Conservation (phyloP, 192 early-diverging fungal genomes). For the Obelidium mucronatum region DNA sequence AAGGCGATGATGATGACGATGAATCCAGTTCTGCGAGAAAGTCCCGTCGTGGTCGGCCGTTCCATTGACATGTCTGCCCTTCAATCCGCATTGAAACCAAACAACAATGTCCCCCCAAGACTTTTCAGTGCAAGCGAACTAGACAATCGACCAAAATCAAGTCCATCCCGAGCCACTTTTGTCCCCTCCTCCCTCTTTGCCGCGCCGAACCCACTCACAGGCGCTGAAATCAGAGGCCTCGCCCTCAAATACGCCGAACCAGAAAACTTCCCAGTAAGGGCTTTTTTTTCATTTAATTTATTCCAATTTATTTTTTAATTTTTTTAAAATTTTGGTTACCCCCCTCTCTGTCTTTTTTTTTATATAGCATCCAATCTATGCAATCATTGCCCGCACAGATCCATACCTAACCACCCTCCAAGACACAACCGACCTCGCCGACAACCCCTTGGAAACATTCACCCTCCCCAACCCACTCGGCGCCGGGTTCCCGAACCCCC, state of each 20-base stretch:
- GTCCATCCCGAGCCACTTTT: constrained; percentile 17
- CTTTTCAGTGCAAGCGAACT: neutral
- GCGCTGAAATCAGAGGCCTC: constrained; percentile 40
- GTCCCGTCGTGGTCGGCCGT: constrained; percentile 28
- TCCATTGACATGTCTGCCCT: constrained; percentile 19
- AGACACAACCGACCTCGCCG: constrained; percentile 54
- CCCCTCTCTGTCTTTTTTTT: neutral
- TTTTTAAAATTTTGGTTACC: neutral
- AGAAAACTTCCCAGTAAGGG: constrained; percentile 32
- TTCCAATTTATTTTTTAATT: neutral
- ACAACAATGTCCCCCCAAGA: constrained; percentile 5
- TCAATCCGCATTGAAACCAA: constrained; percentile 44
- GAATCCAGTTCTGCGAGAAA: neutral
- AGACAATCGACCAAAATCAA: neutral
- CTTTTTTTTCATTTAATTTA: neutral
- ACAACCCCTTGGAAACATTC: constrained; percentile 45
- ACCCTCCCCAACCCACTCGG: constrained; percentile 36
- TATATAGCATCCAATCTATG: constrained; percentile 41
- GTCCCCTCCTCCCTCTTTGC: constrained; percentile 37
- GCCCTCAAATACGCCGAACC: constrained; percentile 45
- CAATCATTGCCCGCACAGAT: constrained; percentile 56
- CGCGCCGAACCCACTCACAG: constrained; percentile 38
- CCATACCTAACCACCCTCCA: constrained; percentile 32
- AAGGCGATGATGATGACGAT: neutral
- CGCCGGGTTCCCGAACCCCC: constrained; percentile 12